phyloP scores from a whole-genome alignment of 1,284 basidiomycete genomes.

The Fistulina hepatica region DNA sequence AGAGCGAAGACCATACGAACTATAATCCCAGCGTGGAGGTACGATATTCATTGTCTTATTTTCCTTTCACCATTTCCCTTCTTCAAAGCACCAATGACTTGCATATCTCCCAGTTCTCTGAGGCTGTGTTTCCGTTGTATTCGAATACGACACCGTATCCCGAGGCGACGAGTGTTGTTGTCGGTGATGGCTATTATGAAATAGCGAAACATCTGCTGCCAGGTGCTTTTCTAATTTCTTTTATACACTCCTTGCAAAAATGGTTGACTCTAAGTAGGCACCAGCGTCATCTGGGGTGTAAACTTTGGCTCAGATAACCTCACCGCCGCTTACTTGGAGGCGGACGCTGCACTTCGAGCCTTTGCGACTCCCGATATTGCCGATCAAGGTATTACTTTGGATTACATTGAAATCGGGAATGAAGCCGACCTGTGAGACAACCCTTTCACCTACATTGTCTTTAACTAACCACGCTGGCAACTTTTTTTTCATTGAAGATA shows the following conservation, averaged over 20 bases:
- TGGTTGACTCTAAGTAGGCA: too few relatives aligned
- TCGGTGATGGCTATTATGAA: constrained; percentile 49
- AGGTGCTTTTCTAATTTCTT: constrained; percentile 27
- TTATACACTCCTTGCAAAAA: not conserved
- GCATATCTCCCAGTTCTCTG: constrained; percentile 23
- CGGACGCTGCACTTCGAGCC: constrained; percentile 41
- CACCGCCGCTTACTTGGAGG: constrained; percentile 48
- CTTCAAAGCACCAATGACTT: constrained; percentile 2
- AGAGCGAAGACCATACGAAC: constrained; percentile 53
- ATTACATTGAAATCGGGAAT: constrained; percentile 53
- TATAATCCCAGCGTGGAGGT: constrained; percentile 37
- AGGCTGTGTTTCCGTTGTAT: constrained; percentile 37
- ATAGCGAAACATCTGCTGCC: constrained; percentile 44
- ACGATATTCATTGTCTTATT: constrained; percentile 6
- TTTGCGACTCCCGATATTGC: constrained; percentile 36
- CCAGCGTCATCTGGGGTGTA: constrained; percentile 48
- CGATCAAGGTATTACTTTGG: constrained; percentile 36
- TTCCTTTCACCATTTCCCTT: too few relatives aligned
- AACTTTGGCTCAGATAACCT: constrained; percentile 49
- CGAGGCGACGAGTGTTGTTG: constrained; percentile 30
- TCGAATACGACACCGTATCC: constrained; percentile 47
- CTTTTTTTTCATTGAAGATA: too few relatives aligned
- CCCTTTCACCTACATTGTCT: too few relatives aligned
- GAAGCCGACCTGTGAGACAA: constrained; percentile 54
- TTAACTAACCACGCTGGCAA: too few relatives aligned